phyloP scores from a whole-genome alignment of 345 rosid genomes.

The Aquilaria yunnanensis region DNA sequence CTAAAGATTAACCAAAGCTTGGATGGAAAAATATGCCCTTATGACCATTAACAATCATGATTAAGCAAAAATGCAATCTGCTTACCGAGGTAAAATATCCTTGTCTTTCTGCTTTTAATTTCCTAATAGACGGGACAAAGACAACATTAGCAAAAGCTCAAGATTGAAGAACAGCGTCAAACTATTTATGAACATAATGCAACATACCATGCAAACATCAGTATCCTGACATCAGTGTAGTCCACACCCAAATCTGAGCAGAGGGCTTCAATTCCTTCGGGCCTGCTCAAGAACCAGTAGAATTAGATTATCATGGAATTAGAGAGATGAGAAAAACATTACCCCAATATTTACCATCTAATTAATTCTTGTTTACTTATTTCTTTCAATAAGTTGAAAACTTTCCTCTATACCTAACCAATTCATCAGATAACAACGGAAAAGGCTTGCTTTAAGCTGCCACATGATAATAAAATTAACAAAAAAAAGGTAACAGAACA shows the following conservation, averaged over 20 bases:
- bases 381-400: too few relatives aligned
- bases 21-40: too few relatives aligned
- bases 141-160: not conserved
- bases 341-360: not conserved
- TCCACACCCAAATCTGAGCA: slow-evolving; percentile 42
- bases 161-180: not conserved
- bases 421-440: not conserved
- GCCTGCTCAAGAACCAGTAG: slow-evolving; percentile 31
- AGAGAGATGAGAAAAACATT: not conserved
- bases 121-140: slow-evolving; percentile 27
- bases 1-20: too few relatives aligned
- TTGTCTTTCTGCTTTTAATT: slow-evolving; percentile 43
- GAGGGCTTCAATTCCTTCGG: slow-evolving; percentile 46
- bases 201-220: slow-evolving; percentile 51
- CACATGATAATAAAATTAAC: too few relatives aligned
- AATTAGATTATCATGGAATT: not conserved
- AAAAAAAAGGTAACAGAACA: too few relatives aligned
- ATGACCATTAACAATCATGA: too few relatives aligned
- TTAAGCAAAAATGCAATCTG: not conserved
- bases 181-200: not conserved
- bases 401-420: not conserved
- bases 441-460: not conserved
- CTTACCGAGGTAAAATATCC: slow-evolving; percentile 45
- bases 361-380: not conserved
- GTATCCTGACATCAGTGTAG: slow-evolving; percentile 40